Evolutionary conservation across 208 protist species (phyloP), one percentile per base, ranked within the genome.

Genomic region (Trypanosoma melophagium): DNA sequence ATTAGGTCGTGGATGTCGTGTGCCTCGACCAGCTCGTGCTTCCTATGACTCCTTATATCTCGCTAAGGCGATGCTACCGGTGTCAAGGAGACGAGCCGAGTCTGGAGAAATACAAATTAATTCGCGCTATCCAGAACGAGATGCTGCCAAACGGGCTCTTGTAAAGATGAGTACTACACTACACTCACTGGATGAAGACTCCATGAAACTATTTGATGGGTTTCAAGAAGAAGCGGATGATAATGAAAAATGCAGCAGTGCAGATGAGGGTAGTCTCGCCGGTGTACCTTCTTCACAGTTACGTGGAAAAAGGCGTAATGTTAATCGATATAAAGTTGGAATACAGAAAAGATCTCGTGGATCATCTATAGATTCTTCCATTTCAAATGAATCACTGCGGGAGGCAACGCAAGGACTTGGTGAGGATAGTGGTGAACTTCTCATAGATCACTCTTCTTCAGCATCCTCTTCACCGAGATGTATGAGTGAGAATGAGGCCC

Each of bases 1-100:
- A 10, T 76, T 93, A 7, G 87, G 87, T 5, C 81, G 87, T 17
- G 87, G 87, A 17, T 89, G 80, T 59, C 84, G 87, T 0, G 69
- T 89, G 12, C 50, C 74, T 4, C 84, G 80, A 24, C 53, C 62
- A 1, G 31, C 61, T 7, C 49, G 45, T 22, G 41, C 56, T 10
- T 60, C 70, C 7, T 76, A 76, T 41, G 70, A 76, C 35, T 42
- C 62, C 7, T 21, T 76, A 45, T 76, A 76, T 50, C 47, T 76
- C 12, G 41, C 56, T 5, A 69, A 69, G 41, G 63, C 49, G 1
- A 61, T 76, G 8, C 17, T 63, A 13, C 45, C 42, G 24, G 1
- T 8, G 1, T 21, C 21, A 19, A 19, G 21, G 41, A 62, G 31
- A 38, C 62, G 24, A n/a, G 19, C 1, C 2, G 54, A 51, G 1